Evolutionary conservation across 768 basidiomycete genomes (phyloP), one percentile per base, ranked within the genome.

Genomic region (Udeniomyces megalosporus): DNA sequence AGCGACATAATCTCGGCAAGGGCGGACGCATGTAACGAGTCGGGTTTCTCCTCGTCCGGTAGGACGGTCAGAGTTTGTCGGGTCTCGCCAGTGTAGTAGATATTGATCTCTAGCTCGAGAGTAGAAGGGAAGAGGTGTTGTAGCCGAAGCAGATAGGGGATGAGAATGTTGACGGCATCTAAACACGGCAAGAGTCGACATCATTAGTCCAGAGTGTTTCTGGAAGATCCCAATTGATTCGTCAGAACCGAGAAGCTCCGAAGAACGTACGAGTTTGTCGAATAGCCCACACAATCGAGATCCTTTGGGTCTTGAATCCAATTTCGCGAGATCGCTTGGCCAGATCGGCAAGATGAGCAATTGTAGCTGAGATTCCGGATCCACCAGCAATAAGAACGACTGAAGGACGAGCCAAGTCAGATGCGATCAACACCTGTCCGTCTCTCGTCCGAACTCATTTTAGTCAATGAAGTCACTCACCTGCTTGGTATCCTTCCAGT

Each of bases 361-460:
- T 42, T n/a, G 34, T 60, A 4, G 59, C 59, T 1, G 59, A 50
- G 35, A 60, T 42, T 26, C 59, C 59, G 0, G 59, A 60, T 12
- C 59, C 59, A 12, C 59, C 59, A 22, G 59, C 48, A 17, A 60
- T 26, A 14, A 60, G 35, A 11, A 60, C 17, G 59, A 60, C 59
- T 24, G 12, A 14, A 49, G 20, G n/a, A n/a, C n/a, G n/a, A n/a
- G n/a, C n/a, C n/a, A n/a, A n/a, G n/a, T n/a, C n/a, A n/a, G n/a
- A n/a, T n/a, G n/a, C n/a, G n/a, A n/a, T n/a, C n/a, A n/a, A n/a
- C n/a, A n/a, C n/a, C n/a, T n/a, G n/a, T n/a, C n/a, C n/a, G n/a
- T n/a, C n/a, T n/a, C n/a, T n/a, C n/a, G n/a, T n/a, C n/a, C n/a
- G n/a, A n/a, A n/a, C n/a, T n/a, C n/a, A n/a, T n/a, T n/a, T n/a